Evolutionary conservation across 2,329 filamentous ascomycete genomes (phyloP).

Genomic region (Exserohilum rostratum): DNA sequence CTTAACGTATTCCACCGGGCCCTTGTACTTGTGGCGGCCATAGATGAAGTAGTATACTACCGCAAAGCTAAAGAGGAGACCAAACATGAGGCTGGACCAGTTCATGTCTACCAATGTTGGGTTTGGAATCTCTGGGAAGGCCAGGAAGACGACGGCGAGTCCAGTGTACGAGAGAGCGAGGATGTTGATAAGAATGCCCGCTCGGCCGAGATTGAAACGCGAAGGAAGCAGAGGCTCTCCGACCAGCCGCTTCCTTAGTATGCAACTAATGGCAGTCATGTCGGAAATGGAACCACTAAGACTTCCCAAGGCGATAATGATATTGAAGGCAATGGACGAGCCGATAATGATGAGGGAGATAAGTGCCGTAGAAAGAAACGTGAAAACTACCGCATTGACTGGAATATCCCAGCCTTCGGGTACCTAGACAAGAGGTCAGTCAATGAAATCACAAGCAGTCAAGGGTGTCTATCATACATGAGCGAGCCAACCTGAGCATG

Average conservation of each 20-base stretch:
- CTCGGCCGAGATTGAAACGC: conserved; percentile 53
- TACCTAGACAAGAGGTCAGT: conserved; percentile 13
- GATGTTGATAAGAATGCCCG: conserved; percentile 50
- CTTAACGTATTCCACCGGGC: conserved; percentile 9
- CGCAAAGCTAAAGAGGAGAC: conserved; percentile 49
- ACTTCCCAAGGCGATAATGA: conserved; percentile 17
- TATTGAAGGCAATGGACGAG: conserved; percentile 28
- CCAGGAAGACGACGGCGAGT: conserved; percentile 50
- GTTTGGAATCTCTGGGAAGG: conserved; percentile 45
- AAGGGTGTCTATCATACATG: conserved; percentile 14
- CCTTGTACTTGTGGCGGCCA: conserved; percentile 48
- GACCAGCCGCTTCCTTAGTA: conserved; percentile 51
- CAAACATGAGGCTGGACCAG: conserved; percentile 53
- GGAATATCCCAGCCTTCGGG: conserved; percentile 26
- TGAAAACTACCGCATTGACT: conserved; percentile 27
- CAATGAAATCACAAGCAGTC: not conserved
- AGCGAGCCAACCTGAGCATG: conserved; percentile 19
- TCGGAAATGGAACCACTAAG: conserved; percentile 17
- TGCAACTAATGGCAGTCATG: conserved; percentile 52
- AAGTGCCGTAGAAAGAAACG: conserved; percentile 22
- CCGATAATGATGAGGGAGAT: conserved; percentile 35
- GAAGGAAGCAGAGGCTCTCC: conserved; percentile 51
- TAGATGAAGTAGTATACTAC: conserved; percentile 49
- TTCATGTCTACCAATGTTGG: conserved; percentile 49
- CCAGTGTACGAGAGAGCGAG: conserved; percentile 47